phyloP scores from a whole-genome alignment of 2,329 filamentous ascomycete genomes.

The Venturia pyrina region DNA sequence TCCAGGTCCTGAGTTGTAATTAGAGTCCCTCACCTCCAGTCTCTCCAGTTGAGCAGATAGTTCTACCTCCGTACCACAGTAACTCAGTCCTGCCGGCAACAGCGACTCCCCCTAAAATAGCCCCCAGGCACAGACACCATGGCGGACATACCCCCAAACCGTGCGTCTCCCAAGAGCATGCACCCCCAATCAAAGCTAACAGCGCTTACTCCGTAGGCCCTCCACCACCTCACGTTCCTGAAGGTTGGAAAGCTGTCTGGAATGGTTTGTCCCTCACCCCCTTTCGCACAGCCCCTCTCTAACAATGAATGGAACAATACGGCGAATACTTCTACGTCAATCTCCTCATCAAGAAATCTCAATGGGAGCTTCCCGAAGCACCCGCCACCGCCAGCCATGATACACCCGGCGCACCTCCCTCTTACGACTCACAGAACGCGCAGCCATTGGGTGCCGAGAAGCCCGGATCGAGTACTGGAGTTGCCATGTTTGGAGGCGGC shows the following conservation, averaged over 20 bases:
- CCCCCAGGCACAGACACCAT: background rate
- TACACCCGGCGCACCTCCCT: slow-evolving; percentile 54
- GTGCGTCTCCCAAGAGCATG: background rate
- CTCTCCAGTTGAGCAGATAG: too few relatives aligned
- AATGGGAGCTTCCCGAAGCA: slow-evolving; percentile 76
- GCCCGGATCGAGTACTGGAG: slow-evolving; percentile 17
- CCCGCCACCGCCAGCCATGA: slow-evolving; percentile 42
- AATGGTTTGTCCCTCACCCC: background rate
- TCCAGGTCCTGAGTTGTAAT: too few relatives aligned
- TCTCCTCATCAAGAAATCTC: slow-evolving; percentile 74
- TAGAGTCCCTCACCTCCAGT: too few relatives aligned
- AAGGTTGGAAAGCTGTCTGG: slow-evolving; percentile 11
- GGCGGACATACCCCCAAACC: background rate
- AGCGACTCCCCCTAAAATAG: too few relatives aligned
- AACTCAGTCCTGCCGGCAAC: too few relatives aligned
- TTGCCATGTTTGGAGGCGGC: slow-evolving; percentile 20
- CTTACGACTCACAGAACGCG: slow-evolving; percentile 47
- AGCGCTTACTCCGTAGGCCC: background rate
- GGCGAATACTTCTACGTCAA: slow-evolving; percentile 94
- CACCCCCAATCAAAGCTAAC: background rate
- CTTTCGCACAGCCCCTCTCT: background rate
- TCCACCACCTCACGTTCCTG: slow-evolving; percentile 6
- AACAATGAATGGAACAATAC: slow-evolving; percentile 54
- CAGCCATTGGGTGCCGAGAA: slow-evolving; percentile 38
- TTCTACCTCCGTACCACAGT: too few relatives aligned